Conservation (phyloP, 805 yeast species). For the Metschnikowia borealis region DNA sequence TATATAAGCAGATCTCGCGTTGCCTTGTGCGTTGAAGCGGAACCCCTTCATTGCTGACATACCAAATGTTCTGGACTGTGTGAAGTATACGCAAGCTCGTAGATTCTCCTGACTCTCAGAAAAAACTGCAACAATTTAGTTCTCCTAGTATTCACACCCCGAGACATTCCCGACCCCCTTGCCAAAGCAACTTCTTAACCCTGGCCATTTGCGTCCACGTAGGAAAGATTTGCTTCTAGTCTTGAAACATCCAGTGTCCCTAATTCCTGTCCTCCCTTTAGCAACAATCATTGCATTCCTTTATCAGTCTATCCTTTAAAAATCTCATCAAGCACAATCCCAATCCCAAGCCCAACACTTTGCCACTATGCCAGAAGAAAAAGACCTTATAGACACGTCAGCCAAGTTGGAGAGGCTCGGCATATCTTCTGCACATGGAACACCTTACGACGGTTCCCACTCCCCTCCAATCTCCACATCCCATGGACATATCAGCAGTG, state of each 20-base stretch:
- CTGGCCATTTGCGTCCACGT: neutral
- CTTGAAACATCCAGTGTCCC: neutral
- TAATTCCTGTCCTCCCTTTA: neutral
- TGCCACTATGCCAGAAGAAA: slow-evolving; percentile 11
- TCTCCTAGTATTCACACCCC: neutral
- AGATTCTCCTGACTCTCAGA: slow-evolving; percentile 1
- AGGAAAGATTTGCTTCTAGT: neutral
- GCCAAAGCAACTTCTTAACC: neutral
- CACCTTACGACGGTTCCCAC: slow-evolving; percentile 15
- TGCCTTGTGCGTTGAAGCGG: neutral
- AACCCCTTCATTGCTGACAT: neutral
- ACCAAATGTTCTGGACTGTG: slow-evolving; percentile 1
- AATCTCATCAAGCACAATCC: neutral
- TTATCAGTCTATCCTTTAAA: neutral
- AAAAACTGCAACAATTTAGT: slow-evolving; percentile 1
- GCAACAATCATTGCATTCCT: neutral
- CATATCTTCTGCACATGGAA: slow-evolving; percentile 11
- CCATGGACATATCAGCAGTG: slow-evolving; percentile 49
- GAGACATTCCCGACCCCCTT: neutral
- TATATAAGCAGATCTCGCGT: neutral
- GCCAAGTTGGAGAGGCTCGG: slow-evolving; percentile 15
- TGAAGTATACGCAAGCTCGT: slow-evolving; percentile 5
- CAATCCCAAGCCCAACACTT: neutral
- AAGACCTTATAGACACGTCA: slow-evolving; percentile 12
- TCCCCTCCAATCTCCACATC: slow-evolving; percentile 19